phyloP scores from a whole-genome alignment of 2,329 filamentous ascomycete species.

The Macroventuria anomochaeta region DNA sequence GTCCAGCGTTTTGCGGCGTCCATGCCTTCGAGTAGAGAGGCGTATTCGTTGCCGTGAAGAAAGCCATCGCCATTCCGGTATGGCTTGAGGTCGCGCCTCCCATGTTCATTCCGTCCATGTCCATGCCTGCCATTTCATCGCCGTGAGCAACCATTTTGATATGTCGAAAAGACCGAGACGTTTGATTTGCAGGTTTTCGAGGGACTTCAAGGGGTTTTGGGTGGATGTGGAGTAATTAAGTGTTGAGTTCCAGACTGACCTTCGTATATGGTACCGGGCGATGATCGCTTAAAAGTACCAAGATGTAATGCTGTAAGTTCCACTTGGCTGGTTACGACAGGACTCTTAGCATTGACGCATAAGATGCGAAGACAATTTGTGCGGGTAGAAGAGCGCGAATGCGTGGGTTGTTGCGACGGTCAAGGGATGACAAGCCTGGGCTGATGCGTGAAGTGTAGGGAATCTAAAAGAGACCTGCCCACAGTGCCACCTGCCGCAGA shows the following conservation, averaged over 20 bases:
- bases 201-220: neutral
- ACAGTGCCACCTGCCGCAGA: conserved; percentile 8
- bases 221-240: conserved; percentile 9
- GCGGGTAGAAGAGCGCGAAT: conserved; percentile 27
- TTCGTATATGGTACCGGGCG: conserved; percentile 18
- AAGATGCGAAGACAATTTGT: conserved; percentile 8
- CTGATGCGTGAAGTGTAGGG: conserved; percentile 43
- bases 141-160: conserved; percentile 39
- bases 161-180: neutral
- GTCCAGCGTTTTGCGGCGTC: conserved; percentile 72
- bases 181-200: neutral
- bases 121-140: conserved; percentile 30
- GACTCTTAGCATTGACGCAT: conserved; percentile 39
- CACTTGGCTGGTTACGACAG: conserved; percentile 27
- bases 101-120: conserved; percentile 30
- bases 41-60: conserved; percentile 68
- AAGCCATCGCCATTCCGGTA: conserved; percentile 63
- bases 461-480: conserved; percentile 5
- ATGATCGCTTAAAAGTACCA: conserved; percentile 30
- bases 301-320: conserved; percentile 8
- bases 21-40: conserved; percentile 72
- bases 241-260: conserved; percentile 43
- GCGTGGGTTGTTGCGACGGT: conserved; percentile 43
- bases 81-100: conserved; percentile 27
- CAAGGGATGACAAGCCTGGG: conserved; percentile 38